These are phyloP conservation scores for Globisporangium middletonii DNA, from an alignment of 352 stramenopile genomes.

Conservation along the genomic window DNA sequence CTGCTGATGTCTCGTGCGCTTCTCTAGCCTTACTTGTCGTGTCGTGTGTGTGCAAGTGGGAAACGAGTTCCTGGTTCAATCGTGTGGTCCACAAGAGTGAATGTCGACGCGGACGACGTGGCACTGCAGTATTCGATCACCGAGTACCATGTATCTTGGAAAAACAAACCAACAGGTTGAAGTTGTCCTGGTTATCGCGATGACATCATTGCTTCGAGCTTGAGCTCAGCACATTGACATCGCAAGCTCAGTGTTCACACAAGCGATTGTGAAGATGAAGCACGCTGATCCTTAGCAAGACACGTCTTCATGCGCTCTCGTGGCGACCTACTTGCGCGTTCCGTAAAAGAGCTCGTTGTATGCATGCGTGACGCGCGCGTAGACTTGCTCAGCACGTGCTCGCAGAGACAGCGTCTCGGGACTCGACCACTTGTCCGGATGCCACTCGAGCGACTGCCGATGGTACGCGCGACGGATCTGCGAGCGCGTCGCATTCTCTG, in stretches of 20 bases:
- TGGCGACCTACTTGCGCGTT: background rate
- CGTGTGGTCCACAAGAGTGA: too few relatives aligned
- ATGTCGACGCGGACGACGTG: too few relatives aligned
- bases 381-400: conserved; percentile 23
- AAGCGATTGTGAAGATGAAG: too few relatives aligned
- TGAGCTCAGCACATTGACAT: too few relatives aligned
- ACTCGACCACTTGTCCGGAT: conserved; percentile 62
- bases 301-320: background rate
- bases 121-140: too few relatives aligned
- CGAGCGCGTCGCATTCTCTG: conserved; percentile 29
- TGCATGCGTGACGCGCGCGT: conserved; percentile 36
- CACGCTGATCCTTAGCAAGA: too few relatives aligned
- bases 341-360: conserved; percentile 33
- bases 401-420: conserved; percentile 22
- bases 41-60: background rate
- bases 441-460: conserved; percentile 54
- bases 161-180: too few relatives aligned
- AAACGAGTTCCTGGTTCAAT: too few relatives aligned
- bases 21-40: background rate
- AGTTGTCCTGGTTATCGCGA: too few relatives aligned
- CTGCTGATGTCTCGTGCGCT: background rate
- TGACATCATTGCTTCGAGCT: too few relatives aligned
- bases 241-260: too few relatives aligned
- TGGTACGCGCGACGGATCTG: conserved; percentile 56
- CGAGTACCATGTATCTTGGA: too few relatives aligned